A percentile compares a stretch with the other conserved stretches of the same genome.
phyloP scores from a whole-genome alignment of 1,284 basidiomycete species.

The Mycosarcoma mackinlayi region DNA sequence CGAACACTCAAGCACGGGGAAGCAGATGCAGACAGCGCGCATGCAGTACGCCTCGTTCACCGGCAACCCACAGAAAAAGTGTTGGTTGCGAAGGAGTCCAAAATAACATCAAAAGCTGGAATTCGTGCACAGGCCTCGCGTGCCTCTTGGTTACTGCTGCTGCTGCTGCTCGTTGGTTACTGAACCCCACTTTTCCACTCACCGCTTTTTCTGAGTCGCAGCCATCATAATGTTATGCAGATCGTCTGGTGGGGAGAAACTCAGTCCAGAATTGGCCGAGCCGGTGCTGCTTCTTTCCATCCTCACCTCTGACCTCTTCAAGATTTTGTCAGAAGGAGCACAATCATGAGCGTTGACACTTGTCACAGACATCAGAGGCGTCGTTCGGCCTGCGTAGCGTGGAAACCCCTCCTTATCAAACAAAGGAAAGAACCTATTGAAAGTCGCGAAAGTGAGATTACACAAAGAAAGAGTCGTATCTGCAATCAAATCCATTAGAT shows the following conservation, averaged over 20 bases:
- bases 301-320: neutral
- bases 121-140: constrained; percentile 4
- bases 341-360: neutral
- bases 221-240: neutral
- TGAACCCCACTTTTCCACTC: neutral
- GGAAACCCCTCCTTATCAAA: too few relatives aligned
- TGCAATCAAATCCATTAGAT: too few relatives aligned
- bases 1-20: constrained; percentile 17
- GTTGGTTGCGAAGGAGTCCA: constrained; percentile 19
- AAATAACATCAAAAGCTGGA: neutral
- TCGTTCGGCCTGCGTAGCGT: too few relatives aligned
- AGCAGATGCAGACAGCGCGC: constrained; percentile 1
- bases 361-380: neutral
- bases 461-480: neutral
- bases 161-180: neutral
- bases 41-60: neutral
- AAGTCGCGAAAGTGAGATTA: too few relatives aligned
- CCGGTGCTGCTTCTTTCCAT: too few relatives aligned
- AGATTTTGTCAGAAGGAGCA: neutral
- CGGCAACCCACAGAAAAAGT: neutral
- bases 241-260: neutral
- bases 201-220: too few relatives aligned
- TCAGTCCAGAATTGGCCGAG: constrained; percentile 2
- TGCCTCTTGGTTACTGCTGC: too few relatives aligned
- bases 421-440: too few relatives aligned